phyloP scores from a whole-genome alignment of 2,329 filamentous ascomycete genomes.

The Pestalotiopsis sp. region DNA sequence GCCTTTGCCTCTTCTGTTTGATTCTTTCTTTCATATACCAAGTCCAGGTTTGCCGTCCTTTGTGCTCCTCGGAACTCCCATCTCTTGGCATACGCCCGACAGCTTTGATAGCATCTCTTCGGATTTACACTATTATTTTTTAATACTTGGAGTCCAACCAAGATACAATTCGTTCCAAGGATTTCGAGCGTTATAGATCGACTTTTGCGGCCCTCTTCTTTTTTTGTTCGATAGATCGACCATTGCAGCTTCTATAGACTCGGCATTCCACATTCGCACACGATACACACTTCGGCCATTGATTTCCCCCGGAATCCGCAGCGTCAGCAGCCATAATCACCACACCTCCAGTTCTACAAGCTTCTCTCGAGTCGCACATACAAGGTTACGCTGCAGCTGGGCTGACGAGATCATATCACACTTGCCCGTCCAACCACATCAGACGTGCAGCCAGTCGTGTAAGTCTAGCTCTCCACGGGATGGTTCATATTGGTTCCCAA shows the following conservation, averaged over 20 bases:
- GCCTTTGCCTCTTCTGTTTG: conserved; percentile 25
- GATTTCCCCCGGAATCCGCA: not conserved
- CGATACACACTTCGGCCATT: not conserved
- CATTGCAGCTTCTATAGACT: too few relatives aligned
- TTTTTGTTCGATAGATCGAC: not conserved
- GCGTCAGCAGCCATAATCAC: not conserved
- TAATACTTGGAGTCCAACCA: not conserved
- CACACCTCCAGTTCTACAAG: not conserved
- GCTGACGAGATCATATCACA: conserved; percentile 15
- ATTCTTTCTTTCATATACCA: conserved; percentile 21
- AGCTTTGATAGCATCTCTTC: conserved; percentile 18
- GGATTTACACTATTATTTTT: not conserved
- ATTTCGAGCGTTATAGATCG: not conserved
- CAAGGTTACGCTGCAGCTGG: not conserved
- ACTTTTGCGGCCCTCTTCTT: conserved; percentile 8
- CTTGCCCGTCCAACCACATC: conserved; percentile 8
- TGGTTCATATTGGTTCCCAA: not conserved
- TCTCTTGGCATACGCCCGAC: conserved; percentile 20
- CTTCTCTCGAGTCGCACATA: not conserved
- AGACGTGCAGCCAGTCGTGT: conserved; percentile 9
- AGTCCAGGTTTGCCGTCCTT: conserved; percentile 20
- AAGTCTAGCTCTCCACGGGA: conserved; percentile 4
- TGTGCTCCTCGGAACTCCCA: conserved; percentile 17
- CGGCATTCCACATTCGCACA: not conserved
- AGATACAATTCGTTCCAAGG: conserved; percentile 6